Evolutionary conservation across 1,284 basidiomycete species (phyloP).

Genomic region (Ustilago hordei): DNA sequence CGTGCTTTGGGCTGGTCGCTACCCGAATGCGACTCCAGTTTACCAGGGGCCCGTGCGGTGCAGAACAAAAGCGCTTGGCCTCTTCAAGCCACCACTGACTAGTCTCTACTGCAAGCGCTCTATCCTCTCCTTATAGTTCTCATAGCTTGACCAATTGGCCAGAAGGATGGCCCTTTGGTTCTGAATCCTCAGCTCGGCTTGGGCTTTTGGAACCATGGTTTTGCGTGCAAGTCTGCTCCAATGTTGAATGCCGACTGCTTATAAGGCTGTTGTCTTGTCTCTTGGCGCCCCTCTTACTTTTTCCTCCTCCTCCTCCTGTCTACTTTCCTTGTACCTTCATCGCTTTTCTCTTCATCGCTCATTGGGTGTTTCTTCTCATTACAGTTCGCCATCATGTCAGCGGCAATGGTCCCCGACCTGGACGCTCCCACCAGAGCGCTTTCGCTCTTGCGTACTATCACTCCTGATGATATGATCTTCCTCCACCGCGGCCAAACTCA

Average conservation of each 20-base stretch:
- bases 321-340: neutral
- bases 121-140: too few relatives aligned
- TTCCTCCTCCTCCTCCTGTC: neutral
- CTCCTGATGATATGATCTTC: conserved; percentile 21
- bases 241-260: neutral
- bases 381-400: neutral
- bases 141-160: too few relatives aligned
- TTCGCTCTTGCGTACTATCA: conserved; percentile 1
- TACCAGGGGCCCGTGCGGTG: neutral
- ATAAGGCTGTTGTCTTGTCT: neutral
- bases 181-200: too few relatives aligned
- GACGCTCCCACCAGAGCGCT: conserved; percentile 1
- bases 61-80: neutral
- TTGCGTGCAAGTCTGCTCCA: too few relatives aligned
- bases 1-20: neutral
- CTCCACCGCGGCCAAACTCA: conserved; percentile 25
- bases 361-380: neutral
- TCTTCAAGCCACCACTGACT: neutral
- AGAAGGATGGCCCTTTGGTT: too few relatives aligned
- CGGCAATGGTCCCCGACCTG: neutral
- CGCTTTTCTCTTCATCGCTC: neutral
- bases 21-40: neutral
- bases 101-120: too few relatives aligned
- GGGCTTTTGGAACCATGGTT: too few relatives aligned
- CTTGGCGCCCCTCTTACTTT: neutral